Evolutionary conservation across 441 rosid genomes (phyloP).

Genomic region (Pelargonium myrrhifolium): DNA sequence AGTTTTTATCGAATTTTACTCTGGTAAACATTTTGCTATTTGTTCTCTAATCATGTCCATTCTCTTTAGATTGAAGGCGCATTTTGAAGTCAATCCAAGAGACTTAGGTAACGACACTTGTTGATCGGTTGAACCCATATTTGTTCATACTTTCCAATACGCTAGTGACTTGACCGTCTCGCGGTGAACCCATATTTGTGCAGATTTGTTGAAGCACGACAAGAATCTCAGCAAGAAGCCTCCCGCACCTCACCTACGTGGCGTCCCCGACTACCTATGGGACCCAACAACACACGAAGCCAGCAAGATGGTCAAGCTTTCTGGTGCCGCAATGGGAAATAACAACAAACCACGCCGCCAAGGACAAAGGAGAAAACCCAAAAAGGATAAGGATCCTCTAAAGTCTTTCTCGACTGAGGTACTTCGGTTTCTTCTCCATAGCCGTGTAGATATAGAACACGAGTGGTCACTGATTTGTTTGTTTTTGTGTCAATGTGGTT

Average conservation of each 20-base stretch:
- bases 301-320: conserved; percentile 73
- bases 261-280: conserved; percentile 69
- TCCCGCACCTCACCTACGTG: conserved; percentile 57
- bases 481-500: not conserved
- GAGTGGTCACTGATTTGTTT: too few species aligned
- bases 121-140: too few species aligned
- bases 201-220: conserved; percentile 83
- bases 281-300: conserved; percentile 77
- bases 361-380: conserved; percentile 38
- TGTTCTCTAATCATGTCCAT: not conserved
- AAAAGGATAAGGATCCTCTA: conserved; percentile 59
- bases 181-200: conserved; percentile 8
- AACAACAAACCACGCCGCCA: conserved; percentile 32
- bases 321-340: conserved; percentile 79
- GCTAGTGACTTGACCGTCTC: too few species aligned
- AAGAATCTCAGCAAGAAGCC: conserved; percentile 65
- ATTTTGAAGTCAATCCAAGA: conserved; percentile 79
- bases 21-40: not conserved
- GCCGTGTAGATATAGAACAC: too few species aligned
- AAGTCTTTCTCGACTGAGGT: conserved; percentile 66
- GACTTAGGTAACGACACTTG: conserved; percentile 46
- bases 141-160: not conserved
- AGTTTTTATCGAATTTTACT: not conserved
- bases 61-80: conserved; percentile 65
- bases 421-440: conserved; percentile 5